These are phyloP conservation scores for Phytophthora constricta DNA, from an alignment of 352 stramenopile genomes.

Conservation along the genomic window DNA sequence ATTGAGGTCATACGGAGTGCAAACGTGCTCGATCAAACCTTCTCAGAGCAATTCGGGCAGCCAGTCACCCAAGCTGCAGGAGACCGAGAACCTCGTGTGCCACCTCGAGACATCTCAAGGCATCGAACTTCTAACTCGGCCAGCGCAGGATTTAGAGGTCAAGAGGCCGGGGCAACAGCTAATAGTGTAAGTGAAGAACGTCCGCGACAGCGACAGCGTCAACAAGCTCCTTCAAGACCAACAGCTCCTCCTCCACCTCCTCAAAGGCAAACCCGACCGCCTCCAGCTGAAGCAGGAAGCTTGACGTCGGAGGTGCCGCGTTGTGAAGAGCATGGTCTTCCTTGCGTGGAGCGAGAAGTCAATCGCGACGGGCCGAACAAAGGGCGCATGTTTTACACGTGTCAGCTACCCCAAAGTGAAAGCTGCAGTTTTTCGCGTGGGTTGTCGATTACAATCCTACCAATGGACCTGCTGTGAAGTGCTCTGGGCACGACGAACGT, in stretches of 20 bases:
- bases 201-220: conserved; percentile 6
- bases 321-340: conserved; percentile 59
- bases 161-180: conserved; percentile 11
- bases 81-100: conserved; percentile 3
- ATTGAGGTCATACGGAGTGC: conserved; percentile 75
- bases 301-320: conserved; percentile 33
- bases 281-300: background rate
- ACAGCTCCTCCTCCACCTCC: background rate
- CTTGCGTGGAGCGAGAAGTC: conserved; percentile 62
- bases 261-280: conserved; percentile 4
- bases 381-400: conserved; percentile 93
- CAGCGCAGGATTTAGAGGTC: conserved; percentile 14
- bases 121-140: background rate
- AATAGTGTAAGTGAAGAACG: conserved; percentile 5
- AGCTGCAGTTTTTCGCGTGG: conserved; percentile 95
- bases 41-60: conserved; percentile 89
- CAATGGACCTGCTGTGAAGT: conserved; percentile 36
- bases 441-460: conserved; percentile 52
- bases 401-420: conserved; percentile 79
- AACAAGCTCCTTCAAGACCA: conserved; percentile 18
- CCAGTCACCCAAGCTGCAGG: conserved; percentile 25
- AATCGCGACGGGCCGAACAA: conserved; percentile 87
- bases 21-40: conserved; percentile 90
- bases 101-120: conserved; percentile 7
- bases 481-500: conserved; percentile 47